Base-by-base conservation (phyloP, 805 yeast genomes). In the Saccharomycopsis fermentans region DNA sequence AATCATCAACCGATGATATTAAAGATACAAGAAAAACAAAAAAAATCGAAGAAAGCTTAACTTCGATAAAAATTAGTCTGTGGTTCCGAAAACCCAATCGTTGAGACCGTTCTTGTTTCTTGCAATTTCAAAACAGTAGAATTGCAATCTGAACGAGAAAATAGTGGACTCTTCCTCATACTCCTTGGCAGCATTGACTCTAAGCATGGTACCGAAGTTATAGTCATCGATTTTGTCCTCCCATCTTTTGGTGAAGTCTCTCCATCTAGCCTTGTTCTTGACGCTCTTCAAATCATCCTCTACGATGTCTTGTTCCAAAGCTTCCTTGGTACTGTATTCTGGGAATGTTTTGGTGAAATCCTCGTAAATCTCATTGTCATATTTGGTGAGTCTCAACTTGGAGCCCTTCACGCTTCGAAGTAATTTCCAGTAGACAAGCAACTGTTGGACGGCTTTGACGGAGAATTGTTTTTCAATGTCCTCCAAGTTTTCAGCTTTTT, bases 381-480 rank as follows among this genome's bases (percentile, higher is more conserved):
- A 79, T 67, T 81, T 77, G 55, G 94, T 86, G 61, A 87, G 76
- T 69, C 82, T 86, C 63, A 92, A 77, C 65, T 80, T 81, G 50
- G 94, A 80, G n/a, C 96, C 97, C 62, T 86, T 83, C 58, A 90
- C 74, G 65, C 82, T 81, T 59, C 80, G 79, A 58, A 94, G 73
- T 59, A 94, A 72, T 54, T 78, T 77, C 96, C 97, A 94, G 79
- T 92, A 94, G 1, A 96, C 85, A 69, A 90, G 96, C 59, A 96
- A 94, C 71, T 94, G 98, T 72, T 81, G 84, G 17, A 94, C 99
- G 4, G 98, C 99, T 73, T 87, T 89, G 60, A 94, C 99, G 48
- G 99, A 98, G 69, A 94, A 94, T 75, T 94, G 98, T 79, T 83
- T 90, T 73, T 94, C 99, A 68, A 94, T 90, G 50, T 90, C 96